phyloP scores from a whole-genome alignment of 2,329 filamentous ascomycete genomes.

The Boeremia exigua region DNA sequence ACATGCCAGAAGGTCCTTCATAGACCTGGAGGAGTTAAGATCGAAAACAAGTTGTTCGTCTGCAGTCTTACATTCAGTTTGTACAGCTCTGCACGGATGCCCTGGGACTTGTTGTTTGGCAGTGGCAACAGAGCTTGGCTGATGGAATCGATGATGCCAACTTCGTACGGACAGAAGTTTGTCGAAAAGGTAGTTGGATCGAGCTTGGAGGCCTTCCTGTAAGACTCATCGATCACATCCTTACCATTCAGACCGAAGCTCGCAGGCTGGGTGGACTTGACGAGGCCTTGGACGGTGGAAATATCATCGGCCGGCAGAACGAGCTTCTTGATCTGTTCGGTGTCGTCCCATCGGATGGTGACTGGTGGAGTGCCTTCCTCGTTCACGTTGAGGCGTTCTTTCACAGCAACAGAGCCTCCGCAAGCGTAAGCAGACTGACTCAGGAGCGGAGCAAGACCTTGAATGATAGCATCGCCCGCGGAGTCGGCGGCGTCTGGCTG shows the following conservation, averaged over 20 bases:
- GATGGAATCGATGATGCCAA: constrained; percentile 60
- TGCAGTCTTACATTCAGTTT: background rate
- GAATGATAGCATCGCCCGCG: background rate
- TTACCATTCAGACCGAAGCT: constrained; percentile 56
- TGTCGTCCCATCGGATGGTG: background rate
- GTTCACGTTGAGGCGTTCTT: background rate
- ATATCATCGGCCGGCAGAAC: background rate
- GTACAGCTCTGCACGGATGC: background rate
- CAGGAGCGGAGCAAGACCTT: background rate
- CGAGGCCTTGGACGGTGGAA: constrained; percentile 7
- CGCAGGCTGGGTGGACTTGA: constrained; percentile 49
- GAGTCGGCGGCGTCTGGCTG: too few relatives aligned
- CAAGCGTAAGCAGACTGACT: background rate
- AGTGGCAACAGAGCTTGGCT: constrained; percentile 54
- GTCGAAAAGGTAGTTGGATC: constrained; percentile 55
- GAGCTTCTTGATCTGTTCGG: background rate
- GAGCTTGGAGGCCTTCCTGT: constrained; percentile 62
- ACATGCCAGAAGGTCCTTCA: constrained; percentile 57
- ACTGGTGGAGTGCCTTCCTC: background rate
- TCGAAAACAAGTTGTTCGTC: background rate
- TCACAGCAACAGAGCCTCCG: background rate
- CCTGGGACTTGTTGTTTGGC: background rate
- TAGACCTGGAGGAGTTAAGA: constrained; percentile 52
- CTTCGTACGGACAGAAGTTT: constrained; percentile 59
- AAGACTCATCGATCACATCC: constrained; percentile 59